phyloP scores from a whole-genome alignment of 1,284 basidiomycete species.

The Cutaneotrichosporon daszewskae region DNA sequence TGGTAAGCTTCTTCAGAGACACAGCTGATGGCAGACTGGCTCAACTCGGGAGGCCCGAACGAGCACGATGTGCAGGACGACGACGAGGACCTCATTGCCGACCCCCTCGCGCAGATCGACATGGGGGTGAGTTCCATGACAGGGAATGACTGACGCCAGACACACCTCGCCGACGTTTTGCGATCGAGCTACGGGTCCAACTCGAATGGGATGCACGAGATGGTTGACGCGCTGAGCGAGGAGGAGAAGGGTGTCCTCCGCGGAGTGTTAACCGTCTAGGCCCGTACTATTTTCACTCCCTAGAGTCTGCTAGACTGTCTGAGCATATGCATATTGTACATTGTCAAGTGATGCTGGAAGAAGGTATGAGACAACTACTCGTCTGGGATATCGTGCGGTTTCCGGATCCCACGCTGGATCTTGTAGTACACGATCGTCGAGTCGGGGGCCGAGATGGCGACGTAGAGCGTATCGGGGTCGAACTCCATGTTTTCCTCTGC shows the following conservation, averaged over 20 bases:
- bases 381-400: conserved; percentile 49
- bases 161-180: conserved; percentile 52
- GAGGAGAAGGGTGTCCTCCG: conserved; percentile 66
- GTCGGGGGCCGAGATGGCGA: conserved; percentile 43
- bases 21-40: too few relatives aligned
- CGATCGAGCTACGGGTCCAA: conserved; percentile 63
- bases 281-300: background rate
- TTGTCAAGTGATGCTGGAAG: background rate
- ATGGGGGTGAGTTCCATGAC: too few relatives aligned
- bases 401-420: conserved; percentile 46
- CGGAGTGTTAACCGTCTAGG: conserved; percentile 50
- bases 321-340: conserved; percentile 10
- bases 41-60: conserved; percentile 63
- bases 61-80: conserved; percentile 68
- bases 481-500: conserved; percentile 13
- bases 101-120: conserved; percentile 82
- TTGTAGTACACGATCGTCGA: conserved; percentile 49
- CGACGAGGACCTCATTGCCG: conserved; percentile 80
- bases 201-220: conserved; percentile 58
- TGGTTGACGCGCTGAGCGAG: conserved; percentile 61
- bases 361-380: conserved; percentile 21
- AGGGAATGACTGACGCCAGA: too few relatives aligned
- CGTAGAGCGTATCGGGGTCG: conserved; percentile 44
- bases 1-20: too few relatives aligned
- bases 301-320: background rate